Base-by-base conservation (phyloP, 108 stramenopile genomes). In the Bacterosira constricta region DNA sequence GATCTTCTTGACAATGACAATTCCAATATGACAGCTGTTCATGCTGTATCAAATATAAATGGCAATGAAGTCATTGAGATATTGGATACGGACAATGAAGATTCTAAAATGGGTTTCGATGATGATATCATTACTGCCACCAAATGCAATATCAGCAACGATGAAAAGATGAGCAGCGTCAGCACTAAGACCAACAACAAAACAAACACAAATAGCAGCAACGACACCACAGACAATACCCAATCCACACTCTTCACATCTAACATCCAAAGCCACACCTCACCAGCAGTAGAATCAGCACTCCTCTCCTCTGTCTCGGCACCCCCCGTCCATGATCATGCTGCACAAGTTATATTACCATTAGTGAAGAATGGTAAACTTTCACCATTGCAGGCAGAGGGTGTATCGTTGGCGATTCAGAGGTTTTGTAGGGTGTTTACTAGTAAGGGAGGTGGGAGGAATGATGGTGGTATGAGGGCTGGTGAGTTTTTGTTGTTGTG, bases 311-410 rank as follows among this genome's bases (percentile, higher is more conserved):
- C 77, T 30, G 81, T 83, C 3, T 53, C 37, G 0, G 73, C 84
- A 6, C 81, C 81, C 0, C 23, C 56, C 8, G 49, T 63, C 8
- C 46, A 32, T 12, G 67, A 76, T n/a, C 67, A 57, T 4, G 41
- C 81, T 2, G 68, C 79, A 4, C 45, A 52, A 0, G 59, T 49
- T 27, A 30, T 85, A 12, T 36, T 80, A 17, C 34, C 62, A 8
- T 45, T 85, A 6, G 72, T 71, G 17, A 18, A 76, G 32, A 15
- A 38, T 7, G 69, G 49, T 6, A 54, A 63, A 10, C 62, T 90
- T 1, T 80, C 82, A 23, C 85, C 82, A n/a, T 71, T 87, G 7
- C 89, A 90, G 66, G 37, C 86, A 39, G 89, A 90, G 54, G 85
- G 86, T 17, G 85, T 68, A 20, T 32, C 66, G 44, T 57, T 85